Evolutionary conservation across 1,284 basidiomycete species (phyloP).

Genomic region (Wallemia ichthyophaga): DNA sequence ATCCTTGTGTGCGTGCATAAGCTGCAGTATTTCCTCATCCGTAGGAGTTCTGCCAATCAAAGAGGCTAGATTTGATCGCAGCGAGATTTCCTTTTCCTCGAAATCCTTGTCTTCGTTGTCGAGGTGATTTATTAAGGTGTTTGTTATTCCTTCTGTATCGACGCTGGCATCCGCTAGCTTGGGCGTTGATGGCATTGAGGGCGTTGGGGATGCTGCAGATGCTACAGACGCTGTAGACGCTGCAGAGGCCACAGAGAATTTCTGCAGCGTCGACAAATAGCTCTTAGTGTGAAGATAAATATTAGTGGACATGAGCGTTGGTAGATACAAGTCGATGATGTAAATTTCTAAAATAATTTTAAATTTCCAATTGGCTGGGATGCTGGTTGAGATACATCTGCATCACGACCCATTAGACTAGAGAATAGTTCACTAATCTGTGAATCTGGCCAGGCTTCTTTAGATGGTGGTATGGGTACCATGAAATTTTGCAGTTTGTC

Average conservation of each 20-base stretch:
- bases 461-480: constrained; percentile 38
- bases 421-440: constrained; percentile 75
- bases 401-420: constrained; percentile 33
- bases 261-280: neutral
- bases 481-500: constrained; percentile 83
- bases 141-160: neutral
- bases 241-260: no score
- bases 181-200: neutral
- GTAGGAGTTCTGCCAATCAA: neutral
- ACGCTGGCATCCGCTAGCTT: neutral
- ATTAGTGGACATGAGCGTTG: neutral
- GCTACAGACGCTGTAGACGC: no score
- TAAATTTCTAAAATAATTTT: neutral
- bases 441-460: constrained; percentile 52
- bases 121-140: neutral
- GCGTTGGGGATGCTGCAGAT: no score
- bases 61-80: neutral
- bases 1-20: neutral
- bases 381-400: neutral
- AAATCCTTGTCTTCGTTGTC: neutral
- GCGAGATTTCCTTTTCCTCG: neutral
- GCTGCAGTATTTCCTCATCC: neutral
- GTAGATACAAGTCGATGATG: no score
- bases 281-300: neutral
- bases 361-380: neutral